Evolutionary conservation across 139 green algal genomes (phyloP).

Genomic region (Chlorella sp.): DNA sequence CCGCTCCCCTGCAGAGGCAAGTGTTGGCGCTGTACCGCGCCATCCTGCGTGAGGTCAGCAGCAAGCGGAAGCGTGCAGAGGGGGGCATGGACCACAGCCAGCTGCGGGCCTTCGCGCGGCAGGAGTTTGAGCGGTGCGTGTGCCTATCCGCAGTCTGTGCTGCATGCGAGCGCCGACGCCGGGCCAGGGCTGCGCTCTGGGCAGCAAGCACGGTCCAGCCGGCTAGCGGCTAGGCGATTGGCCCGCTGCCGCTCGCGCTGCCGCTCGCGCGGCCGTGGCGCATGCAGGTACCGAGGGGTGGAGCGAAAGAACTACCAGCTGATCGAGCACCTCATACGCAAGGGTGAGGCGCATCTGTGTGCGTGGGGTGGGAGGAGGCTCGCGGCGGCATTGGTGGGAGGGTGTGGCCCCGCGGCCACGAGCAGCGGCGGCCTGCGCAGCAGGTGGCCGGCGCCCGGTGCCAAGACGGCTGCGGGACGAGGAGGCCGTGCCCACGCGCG

Average conservation of each 20-base stretch:
- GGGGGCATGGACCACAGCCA: too few species aligned
- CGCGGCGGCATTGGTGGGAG: too few species aligned
- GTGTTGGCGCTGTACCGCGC: constrained; percentile 34
- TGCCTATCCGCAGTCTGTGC: not conserved
- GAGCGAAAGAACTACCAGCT: constrained; percentile 23
- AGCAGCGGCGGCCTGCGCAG: too few species aligned
- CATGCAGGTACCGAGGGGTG: constrained; percentile 8
- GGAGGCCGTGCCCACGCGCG: too few species aligned
- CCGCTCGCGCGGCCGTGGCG: not conserved
- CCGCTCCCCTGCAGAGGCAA: constrained; percentile 19
- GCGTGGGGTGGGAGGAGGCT: too few species aligned
- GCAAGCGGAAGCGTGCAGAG: too few species aligned
- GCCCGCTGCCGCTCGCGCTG: not conserved
- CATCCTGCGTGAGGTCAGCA: constrained; percentile 1
- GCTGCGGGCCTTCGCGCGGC: not conserved
- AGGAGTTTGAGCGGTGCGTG: constrained; percentile 27
- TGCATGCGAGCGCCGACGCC: not conserved
- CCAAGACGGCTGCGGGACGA: too few species aligned
- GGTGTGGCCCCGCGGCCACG: too few species aligned
- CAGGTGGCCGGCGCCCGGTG: too few species aligned
- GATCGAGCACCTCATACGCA: constrained; percentile 39
- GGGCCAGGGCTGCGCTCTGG: not conserved
- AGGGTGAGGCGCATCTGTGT: too few species aligned
- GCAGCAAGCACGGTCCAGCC: not conserved
- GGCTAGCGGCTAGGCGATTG: too few species aligned